Percentiles rank a stretch among this genome's conserved stretches.
Evolutionary conservation across 805 yeast genomes (phyloP).

Genomic region (Myxozyma sirexii): DNA sequence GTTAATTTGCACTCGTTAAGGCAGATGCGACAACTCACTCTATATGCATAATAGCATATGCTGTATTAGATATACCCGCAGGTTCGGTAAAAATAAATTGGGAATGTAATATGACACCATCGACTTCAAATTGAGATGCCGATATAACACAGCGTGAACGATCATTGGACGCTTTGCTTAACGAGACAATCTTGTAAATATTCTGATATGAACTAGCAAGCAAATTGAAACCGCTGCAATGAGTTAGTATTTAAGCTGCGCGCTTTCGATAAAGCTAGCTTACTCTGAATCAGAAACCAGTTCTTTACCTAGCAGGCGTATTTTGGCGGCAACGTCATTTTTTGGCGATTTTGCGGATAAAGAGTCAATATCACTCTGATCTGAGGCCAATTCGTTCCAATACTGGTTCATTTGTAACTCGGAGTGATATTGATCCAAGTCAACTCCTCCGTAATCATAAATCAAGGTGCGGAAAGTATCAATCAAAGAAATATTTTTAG

Average conservation of each 20-base stretch:
- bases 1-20: background rate
- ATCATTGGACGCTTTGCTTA: background rate
- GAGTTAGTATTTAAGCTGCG: background rate
- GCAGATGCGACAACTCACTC: background rate
- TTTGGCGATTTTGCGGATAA: background rate
- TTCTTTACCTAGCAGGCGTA: constrained; percentile 21
- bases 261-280: background rate
- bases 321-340: constrained; percentile 11
- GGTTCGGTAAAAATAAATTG: constrained; percentile 4
- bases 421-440: background rate
- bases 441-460: background rate
- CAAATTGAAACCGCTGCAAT: constrained; percentile 9
- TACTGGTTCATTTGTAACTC: background rate
- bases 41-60: constrained; percentile 6
- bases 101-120: constrained; percentile 27
- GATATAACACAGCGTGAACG: constrained; percentile 6
- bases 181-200: constrained; percentile 13
- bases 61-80: background rate
- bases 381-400: background rate
- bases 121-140: constrained; percentile 19
- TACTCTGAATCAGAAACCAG: constrained; percentile 3
- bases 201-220: constrained; percentile 22
- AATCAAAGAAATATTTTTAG: constrained; percentile 7
- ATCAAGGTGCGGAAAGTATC: constrained; percentile 2
- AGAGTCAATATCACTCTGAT: background rate